Evolutionary conservation across 2,329 filamentous ascomycete genomes (phyloP), one percentile per base, ranked within the genome.

Genomic region (Pseudonectria foliicola): DNA sequence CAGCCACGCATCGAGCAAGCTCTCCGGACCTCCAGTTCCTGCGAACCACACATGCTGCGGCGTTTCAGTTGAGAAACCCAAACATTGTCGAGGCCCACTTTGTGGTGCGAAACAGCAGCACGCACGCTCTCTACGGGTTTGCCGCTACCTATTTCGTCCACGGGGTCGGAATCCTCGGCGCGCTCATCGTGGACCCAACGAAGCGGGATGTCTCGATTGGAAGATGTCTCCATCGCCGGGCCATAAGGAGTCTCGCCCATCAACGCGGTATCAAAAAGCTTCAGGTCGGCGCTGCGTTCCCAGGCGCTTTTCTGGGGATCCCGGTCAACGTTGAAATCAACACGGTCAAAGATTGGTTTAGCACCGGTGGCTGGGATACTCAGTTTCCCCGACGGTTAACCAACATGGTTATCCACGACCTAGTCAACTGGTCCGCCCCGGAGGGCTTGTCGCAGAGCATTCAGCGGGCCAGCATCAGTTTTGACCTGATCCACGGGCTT

Each of bases 41-140:
- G 6, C 71, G 75, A 21, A 76, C 78, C 25, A 79, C 84, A 4
- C 80, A 72, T 2, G 80, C 86, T 1, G 75, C 75, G 30, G 84
- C 84, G 1, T 94, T 96, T 55, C 75, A 88, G 38, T 65, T 95
- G 3, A 75, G 72, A 44, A 79, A 80, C 47, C 67, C 75, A 1
- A 75, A 80, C 29, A 73, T 94, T 18, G 77, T 85, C 37, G 87
- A 95, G 59, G 69, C 80, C 1, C 89, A 96, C 57, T 94, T 90
- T 53, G 88, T 95, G 7, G 89, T 96, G 23, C 77, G 89, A 13
- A 96, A 95, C 56, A 93, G 85, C 63, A 94, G 85, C 57, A 96
- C 89, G 0, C 82, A 87, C 43, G 85, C 85, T 1, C 64, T 96
- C 1, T 95, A 95, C 53, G 89, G 89, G 2, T 96, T 95, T 59